Conservation (phyloP, 2,329 filamentous ascomycete genomes). For the Rhynchosporium secalis region DNA sequence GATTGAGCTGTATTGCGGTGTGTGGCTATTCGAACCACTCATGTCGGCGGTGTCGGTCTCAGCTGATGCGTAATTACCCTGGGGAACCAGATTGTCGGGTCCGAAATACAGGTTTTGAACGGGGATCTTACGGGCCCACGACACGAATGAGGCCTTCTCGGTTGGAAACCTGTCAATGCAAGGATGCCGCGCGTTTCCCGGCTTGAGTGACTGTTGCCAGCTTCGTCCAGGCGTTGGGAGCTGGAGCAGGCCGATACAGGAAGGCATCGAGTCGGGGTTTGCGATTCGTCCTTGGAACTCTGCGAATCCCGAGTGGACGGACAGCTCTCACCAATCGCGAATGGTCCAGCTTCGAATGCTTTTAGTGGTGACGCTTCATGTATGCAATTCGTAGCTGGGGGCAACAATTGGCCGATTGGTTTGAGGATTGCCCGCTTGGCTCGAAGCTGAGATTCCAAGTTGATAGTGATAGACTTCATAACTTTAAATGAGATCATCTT, state of each 20-base stretch:
- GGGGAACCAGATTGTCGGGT: conserved; percentile 6
- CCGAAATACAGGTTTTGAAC: neutral
- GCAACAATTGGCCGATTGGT: neutral
- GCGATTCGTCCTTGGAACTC: neutral
- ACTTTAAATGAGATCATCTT: neutral
- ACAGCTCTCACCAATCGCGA: neutral
- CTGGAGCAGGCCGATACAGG: neutral
- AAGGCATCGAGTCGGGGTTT: neutral
- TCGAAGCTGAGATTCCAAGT: neutral
- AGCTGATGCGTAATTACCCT: neutral
- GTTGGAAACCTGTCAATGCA: neutral
- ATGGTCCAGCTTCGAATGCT: neutral
- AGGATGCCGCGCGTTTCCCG: neutral
- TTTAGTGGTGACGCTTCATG: neutral
- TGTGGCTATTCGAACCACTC: neutral
- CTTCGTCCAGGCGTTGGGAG: neutral
- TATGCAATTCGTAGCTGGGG: neutral
- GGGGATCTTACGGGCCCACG: neutral
- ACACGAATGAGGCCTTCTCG: neutral
- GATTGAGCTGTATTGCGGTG: neutral
- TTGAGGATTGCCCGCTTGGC: neutral
- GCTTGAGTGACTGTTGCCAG: neutral
- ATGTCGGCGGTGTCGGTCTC: neutral
- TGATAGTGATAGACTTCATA: neutral
- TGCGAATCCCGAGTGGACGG: neutral